Evolutionary conservation across 177 flowering plant genomes (phyloP), one percentile per base, ranked within the genome.

Genomic region (Tripterygium wilfordii): DNA sequence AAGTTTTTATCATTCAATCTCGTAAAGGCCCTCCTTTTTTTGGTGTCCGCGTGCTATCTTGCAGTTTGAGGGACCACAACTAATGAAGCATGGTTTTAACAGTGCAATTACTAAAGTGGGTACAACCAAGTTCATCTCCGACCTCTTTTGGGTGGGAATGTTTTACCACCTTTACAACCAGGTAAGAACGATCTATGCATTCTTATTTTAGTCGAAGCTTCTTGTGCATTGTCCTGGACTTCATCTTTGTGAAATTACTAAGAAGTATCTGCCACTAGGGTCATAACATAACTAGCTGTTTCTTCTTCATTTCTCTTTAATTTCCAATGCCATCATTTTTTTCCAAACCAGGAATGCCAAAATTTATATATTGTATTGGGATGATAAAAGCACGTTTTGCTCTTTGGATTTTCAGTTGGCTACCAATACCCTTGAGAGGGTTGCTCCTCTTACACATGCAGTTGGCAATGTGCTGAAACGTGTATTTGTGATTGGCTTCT

Each of bases 111-210:
- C 91, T 14, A 87, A 87, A 70, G 96, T 87, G 20, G 96, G 96
- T 9, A 17, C 84, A 8, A 71, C 71, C 45, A 90, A 90, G 68
- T 90, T 90, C 64, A 1, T 90, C 46, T 58, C 85, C 1, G 96
- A 85, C 66, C 94, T 90, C 42, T 87, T 87, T 53, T 87, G 94
- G 96, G 97, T 87, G 8, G 97, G 97, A 51, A 77, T 90, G 97
- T 90, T 90, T 62, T 87, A 90, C 68, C 97, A 90, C 46, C 87
- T 90, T 23, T 90, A 90, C 80, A 90, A 87, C 56, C 97, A 90
- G 91, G 97, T 84, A 22, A 5, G n/a, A n/a, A n/a, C n/a, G n/a
- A n/a, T n/a, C n/a, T n/a, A n/a, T n/a, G n/a, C n/a, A n/a, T n/a
- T n/a, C n/a, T n/a, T n/a, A n/a, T n/a, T n/a, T n/a, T n/a, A n/a